These are phyloP conservation scores for Penicillium antarcticum DNA, from an alignment of 495 filamentous ascomycete genomes.

Conservation along the genomic window DNA sequence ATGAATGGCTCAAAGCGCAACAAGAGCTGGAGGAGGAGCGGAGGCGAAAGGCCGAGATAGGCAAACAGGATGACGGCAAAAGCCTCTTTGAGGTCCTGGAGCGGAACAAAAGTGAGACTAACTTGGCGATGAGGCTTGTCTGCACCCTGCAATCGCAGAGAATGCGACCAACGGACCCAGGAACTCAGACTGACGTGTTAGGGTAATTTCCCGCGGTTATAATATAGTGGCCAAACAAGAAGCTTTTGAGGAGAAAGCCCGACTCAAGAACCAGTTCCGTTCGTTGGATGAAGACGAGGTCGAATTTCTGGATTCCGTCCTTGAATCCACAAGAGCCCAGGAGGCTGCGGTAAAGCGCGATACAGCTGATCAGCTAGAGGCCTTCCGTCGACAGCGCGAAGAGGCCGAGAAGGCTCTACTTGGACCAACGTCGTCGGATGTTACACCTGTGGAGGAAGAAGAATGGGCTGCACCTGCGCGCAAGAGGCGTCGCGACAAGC, in stretches of 20 bases:
- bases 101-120: constrained; percentile 82
- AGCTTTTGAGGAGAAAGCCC: constrained; percentile 86
- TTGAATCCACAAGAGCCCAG: constrained; percentile 63
- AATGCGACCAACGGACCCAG: not conserved
- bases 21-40: constrained; percentile 69
- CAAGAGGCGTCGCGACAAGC: constrained; percentile 59
- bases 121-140: not conserved
- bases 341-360: constrained; percentile 73
- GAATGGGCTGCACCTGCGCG: constrained; percentile 52
- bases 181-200: constrained; percentile 4
- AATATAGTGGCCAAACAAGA: constrained; percentile 91
- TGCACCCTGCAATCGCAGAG: not conserved
- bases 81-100: constrained; percentile 84
- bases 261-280: constrained; percentile 90
- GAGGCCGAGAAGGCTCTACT: constrained; percentile 55
- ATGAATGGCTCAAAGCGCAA: constrained; percentile 76
- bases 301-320: constrained; percentile 80
- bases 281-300: constrained; percentile 91
- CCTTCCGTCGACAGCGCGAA: constrained; percentile 67
- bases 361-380: constrained; percentile 66
- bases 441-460: constrained; percentile 39
- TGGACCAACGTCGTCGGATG: constrained; percentile 33
- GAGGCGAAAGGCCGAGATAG: constrained; percentile 55
- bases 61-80: constrained; percentile 59
- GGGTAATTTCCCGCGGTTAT: constrained; percentile 35